Conservation (phyloP, 768 basidiomycete species). For the Lyophyllum semitale region DNA sequence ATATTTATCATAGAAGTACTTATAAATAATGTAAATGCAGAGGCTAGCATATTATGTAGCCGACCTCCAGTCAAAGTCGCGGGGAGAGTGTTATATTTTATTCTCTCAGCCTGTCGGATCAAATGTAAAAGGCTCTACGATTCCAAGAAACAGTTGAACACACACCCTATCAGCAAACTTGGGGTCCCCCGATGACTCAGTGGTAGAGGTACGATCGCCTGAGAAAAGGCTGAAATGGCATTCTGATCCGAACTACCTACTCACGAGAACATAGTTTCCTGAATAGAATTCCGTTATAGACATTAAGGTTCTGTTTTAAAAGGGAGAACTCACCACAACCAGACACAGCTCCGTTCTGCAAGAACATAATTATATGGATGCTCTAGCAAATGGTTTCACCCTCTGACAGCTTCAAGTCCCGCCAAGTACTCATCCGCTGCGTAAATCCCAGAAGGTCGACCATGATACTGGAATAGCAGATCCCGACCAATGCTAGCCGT, state of each 20-base stretch:
- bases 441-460: slow-evolving; percentile 55
- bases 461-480: slow-evolving; percentile 58
- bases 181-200: slow-evolving; percentile 50
- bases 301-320: not conserved
- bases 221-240: not conserved
- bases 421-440: slow-evolving; percentile 61
- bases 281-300: not conserved
- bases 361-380: not conserved
- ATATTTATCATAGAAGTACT: slow-evolving; percentile 38
- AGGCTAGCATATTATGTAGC: slow-evolving; percentile 20
- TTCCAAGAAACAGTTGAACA: not conserved
- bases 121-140: not conserved
- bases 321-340: slow-evolving; percentile 42
- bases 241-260: slow-evolving; percentile 15
- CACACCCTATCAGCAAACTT: slow-evolving; percentile 23
- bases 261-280: slow-evolving; percentile 66
- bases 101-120: slow-evolving; percentile 39
- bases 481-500: slow-evolving; percentile 55
- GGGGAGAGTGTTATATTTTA: slow-evolving; percentile 52
- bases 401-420: slow-evolving; percentile 53
- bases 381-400: slow-evolving; percentile 29
- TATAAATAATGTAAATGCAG: not conserved
- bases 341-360: slow-evolving; percentile 54
- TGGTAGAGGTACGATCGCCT: slow-evolving; percentile 59
- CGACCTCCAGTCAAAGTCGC: slow-evolving; percentile 45